These are phyloP conservation scores for Linderniella brevidens DNA, from an alignment of 257 asterid genomes.

Conservation along the genomic window DNA sequence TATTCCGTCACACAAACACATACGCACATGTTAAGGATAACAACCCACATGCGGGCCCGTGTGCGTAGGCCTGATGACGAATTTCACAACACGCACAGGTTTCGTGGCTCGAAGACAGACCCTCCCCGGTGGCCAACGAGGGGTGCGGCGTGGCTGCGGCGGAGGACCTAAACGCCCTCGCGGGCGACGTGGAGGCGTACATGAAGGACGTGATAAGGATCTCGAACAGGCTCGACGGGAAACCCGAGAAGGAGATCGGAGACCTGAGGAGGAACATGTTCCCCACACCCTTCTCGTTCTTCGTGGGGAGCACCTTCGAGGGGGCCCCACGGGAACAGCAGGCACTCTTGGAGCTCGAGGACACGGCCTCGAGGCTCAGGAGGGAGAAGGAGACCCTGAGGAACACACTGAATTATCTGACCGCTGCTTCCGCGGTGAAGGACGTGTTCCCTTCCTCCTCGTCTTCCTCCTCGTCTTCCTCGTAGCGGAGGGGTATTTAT, in stretches of 20 bases:
- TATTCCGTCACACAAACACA: too few species aligned
- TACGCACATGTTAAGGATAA: too few species aligned
- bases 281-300: conserved; percentile 92
- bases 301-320: conserved; percentile 82
- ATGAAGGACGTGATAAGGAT: conserved; percentile 85
- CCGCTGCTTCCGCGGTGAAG: conserved; percentile 96
- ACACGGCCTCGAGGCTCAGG: conserved; percentile 65
- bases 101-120: conserved; percentile 88
- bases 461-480: too few species aligned
- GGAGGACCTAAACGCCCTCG: conserved; percentile 52
- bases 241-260: conserved; percentile 65
- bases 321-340: conserved; percentile 97
- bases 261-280: conserved; percentile 70
- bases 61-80: too few species aligned
- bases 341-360: conserved; percentile 91
- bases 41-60: too few species aligned
- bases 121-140: conserved; percentile 26
- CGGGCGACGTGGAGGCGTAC: conserved; percentile 55
- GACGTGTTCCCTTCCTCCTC: conserved; percentile 81
- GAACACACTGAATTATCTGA: conserved; percentile 78
- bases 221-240: conserved; percentile 72
- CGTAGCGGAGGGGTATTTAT: too few species aligned
- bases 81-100: too few species aligned
- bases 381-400: conserved; percentile 90
- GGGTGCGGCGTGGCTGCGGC: conserved; percentile 5